phyloP scores from a whole-genome alignment of 2,329 filamentous ascomycete genomes.

The Thielaviopsis populi region DNA sequence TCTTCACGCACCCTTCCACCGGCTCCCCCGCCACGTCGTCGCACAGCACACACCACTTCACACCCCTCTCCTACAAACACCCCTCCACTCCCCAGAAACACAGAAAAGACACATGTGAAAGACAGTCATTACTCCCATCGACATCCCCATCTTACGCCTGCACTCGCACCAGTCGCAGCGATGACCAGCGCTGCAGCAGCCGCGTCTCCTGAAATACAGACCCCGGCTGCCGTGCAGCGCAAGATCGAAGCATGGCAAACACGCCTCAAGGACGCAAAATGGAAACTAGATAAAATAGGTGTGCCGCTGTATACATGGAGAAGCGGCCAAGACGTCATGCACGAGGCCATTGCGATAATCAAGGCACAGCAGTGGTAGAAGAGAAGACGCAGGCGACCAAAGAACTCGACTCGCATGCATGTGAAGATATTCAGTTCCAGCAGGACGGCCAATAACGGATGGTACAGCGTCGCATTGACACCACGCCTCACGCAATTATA shows the following conservation, averaged over 20 bases:
- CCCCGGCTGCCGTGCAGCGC: slow-evolving; percentile 7
- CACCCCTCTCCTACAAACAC: slow-evolving; percentile 13
- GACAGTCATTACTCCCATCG: background rate
- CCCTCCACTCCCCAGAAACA: background rate
- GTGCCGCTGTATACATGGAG: slow-evolving; percentile 61
- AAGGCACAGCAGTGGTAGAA: background rate
- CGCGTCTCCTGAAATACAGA: slow-evolving; percentile 34
- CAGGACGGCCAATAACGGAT: no score
- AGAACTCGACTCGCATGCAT: background rate
- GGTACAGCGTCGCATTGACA: no score
- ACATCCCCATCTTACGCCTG: slow-evolving; percentile 36
- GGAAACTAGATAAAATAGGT: slow-evolving; percentile 43
- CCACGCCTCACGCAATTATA: no score
- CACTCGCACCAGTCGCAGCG: slow-evolving; percentile 59
- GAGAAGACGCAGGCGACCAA: no score
- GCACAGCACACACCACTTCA: slow-evolving; percentile 19
- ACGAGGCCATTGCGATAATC: slow-evolving; percentile 40
- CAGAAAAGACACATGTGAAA: background rate
- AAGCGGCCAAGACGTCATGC: slow-evolving; percentile 52
- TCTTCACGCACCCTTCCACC: slow-evolving; percentile 23
- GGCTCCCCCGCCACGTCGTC: slow-evolving; percentile 25
- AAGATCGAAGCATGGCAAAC: slow-evolving; percentile 12
- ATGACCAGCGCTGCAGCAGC: slow-evolving; percentile 46
- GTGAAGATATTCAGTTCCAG: background rate
- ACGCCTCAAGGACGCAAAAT: slow-evolving; percentile 15